A percentile compares a stretch with the other conserved stretches of the same genome.
These are phyloP conservation scores for Coprinopsis strossmayeri DNA, from an alignment of 768 basidiomycete species.

Conservation along the genomic window DNA sequence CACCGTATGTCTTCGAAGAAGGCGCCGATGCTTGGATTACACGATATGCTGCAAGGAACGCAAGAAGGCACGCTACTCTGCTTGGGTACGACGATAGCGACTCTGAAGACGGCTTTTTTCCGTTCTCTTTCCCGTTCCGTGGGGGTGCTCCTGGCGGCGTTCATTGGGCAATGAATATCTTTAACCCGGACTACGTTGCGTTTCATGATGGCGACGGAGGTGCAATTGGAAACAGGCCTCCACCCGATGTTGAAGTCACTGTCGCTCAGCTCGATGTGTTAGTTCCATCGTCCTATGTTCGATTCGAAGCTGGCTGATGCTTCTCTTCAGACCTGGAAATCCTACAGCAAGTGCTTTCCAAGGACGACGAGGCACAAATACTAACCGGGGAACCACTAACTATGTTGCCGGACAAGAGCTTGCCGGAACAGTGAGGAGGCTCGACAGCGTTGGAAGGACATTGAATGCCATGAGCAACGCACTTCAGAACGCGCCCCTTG, in stretches of 20 bases:
- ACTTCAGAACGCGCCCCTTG: not conserved
- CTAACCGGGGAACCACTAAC: no score
- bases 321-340: not conserved
- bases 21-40: slow-evolving; percentile 51
- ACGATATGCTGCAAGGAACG: slow-evolving; percentile 25
- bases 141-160: not conserved
- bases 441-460: not conserved
- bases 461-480: not conserved
- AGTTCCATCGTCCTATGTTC: no score
- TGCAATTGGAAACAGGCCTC: not conserved
- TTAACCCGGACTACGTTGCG: no score
- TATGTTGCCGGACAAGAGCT: no score
- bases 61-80: not conserved
- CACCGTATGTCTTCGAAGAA: slow-evolving; percentile 45
- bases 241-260: not conserved
- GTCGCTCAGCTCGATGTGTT: no score
- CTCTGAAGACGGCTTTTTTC: not conserved
- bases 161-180: no score
- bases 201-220: no score
- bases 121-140: not conserved
- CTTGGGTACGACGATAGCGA: slow-evolving; percentile 6
- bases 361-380: not conserved
- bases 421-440: not conserved
- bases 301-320: not conserved
- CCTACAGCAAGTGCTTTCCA: not conserved